phyloP scores from a whole-genome alignment of 1,284 basidiomycete genomes.

The Vanrija sp. region DNA sequence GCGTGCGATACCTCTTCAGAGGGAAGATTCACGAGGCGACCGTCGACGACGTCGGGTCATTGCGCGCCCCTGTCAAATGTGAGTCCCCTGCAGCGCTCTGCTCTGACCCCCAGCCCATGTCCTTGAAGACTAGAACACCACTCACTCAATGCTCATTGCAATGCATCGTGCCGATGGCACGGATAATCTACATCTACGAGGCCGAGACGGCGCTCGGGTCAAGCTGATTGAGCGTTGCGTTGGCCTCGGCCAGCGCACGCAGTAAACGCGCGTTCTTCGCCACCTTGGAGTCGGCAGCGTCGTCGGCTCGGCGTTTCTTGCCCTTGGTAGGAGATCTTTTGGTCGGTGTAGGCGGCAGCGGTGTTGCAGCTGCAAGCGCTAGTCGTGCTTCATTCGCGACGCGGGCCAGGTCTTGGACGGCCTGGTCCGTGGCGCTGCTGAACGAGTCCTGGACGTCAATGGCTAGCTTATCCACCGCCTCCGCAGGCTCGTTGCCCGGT shows the following conservation, averaged over 20 bases:
- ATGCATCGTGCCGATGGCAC: background rate
- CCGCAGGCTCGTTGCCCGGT: background rate
- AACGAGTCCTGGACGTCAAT: background rate
- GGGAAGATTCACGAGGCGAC: constrained; percentile 69
- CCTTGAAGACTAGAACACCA: constrained; percentile 3
- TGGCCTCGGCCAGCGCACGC: constrained; percentile 21
- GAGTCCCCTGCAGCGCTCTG: constrained; percentile 7
- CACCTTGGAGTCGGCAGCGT: constrained; percentile 22
- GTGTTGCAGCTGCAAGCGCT: background rate
- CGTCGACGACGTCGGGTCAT: constrained; percentile 64
- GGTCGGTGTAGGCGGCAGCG: background rate
- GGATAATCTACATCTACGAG: background rate
- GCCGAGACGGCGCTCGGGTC: background rate
- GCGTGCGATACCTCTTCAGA: constrained; percentile 72
- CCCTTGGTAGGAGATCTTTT: constrained; percentile 3
- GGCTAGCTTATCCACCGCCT: background rate
- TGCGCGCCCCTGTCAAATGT: constrained; percentile 71
- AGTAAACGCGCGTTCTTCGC: constrained; percentile 29
- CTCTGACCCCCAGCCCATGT: constrained; percentile 5
- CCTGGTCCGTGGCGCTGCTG: background rate
- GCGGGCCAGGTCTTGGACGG: background rate
- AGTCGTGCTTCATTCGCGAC: background rate
- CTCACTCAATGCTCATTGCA: background rate
- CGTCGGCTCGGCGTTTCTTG: constrained; percentile 7
- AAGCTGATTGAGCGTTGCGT: constrained; percentile 18